Conservation (phyloP, 306 rosid species). For the Cucumis cinereus region DNA sequence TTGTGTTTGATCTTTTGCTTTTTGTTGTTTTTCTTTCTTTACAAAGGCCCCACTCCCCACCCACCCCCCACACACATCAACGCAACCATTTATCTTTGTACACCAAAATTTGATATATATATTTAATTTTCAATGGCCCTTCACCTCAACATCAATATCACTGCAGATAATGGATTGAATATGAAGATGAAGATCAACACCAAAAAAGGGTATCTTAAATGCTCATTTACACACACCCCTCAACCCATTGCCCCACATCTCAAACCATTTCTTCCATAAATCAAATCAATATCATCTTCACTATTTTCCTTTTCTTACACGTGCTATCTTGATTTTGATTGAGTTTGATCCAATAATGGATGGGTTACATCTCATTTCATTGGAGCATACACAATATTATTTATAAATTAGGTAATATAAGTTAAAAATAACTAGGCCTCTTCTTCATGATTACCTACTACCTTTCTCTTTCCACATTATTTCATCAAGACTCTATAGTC, state of each 20-base stretch:
- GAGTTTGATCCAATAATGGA: not conserved
- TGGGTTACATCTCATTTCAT: not conserved
- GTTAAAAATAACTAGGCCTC: not conserved
- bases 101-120: not conserved
- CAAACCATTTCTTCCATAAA: not conserved
- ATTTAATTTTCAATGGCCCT: not conserved
- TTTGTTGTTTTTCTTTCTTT: not conserved
- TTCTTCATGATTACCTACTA: not conserved
- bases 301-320: not conserved
- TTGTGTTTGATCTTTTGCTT: not conserved
- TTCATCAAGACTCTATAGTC: not conserved
- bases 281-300: not conserved
- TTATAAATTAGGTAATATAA: not conserved
- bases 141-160: not conserved
- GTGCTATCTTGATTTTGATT: not conserved
- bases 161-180: not conserved
- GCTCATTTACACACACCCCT: conserved; percentile 1
- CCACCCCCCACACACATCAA: not conserved
- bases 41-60: conserved; percentile 5
- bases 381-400: not conserved
- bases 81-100: not conserved
- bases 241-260: not conserved
- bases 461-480: not conserved
- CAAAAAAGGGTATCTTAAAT: not conserved
- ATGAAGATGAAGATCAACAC: not conserved